phyloP scores from a whole-genome alignment of 441 rosid species.

The Pelargonium fulgidum region DNA sequence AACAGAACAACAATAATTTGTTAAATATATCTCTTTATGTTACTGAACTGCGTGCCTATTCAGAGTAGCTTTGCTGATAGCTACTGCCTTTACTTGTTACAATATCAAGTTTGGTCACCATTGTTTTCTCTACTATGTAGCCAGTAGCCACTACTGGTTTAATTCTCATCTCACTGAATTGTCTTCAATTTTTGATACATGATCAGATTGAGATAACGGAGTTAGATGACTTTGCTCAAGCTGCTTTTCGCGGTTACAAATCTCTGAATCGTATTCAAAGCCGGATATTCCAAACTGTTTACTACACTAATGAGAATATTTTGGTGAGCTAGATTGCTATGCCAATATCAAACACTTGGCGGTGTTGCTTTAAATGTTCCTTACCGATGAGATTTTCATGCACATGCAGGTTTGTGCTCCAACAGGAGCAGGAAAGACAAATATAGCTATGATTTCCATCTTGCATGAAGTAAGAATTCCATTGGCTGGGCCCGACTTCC shows the following conservation, averaged over 20 bases:
- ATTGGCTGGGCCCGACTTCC: conserved; percentile 9
- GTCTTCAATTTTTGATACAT: conserved; percentile 20
- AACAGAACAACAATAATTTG: neutral
- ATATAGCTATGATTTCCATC: conserved; percentile 92
- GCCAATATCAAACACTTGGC: neutral
- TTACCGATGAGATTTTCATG: conserved; percentile 23
- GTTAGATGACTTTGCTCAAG: conserved; percentile 88
- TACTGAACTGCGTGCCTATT: neutral
- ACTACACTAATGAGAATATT: conserved; percentile 84
- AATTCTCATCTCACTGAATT: conserved; percentile 18
- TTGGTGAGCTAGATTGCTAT: conserved; percentile 43
- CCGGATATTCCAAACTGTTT: conserved; percentile 87
- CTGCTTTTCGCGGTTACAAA: conserved; percentile 92
- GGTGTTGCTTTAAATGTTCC: conserved; percentile 7
- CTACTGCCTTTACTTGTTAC: neutral
- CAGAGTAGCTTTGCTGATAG: neutral
- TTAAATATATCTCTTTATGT: neutral
- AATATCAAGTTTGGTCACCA: neutral
- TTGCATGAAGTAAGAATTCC: conserved; percentile 66
- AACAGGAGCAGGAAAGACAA: conserved; percentile 97
- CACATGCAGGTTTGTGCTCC: conserved; percentile 91
- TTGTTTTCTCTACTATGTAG: neutral
- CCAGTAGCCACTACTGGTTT: conserved; percentile 7
- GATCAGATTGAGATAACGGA: conserved; percentile 87
- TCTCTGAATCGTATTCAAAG: conserved; percentile 90